Base-by-base conservation (phyloP, 2,329 filamentous ascomycete genomes). In the Cladobotryum mycophilum region DNA sequence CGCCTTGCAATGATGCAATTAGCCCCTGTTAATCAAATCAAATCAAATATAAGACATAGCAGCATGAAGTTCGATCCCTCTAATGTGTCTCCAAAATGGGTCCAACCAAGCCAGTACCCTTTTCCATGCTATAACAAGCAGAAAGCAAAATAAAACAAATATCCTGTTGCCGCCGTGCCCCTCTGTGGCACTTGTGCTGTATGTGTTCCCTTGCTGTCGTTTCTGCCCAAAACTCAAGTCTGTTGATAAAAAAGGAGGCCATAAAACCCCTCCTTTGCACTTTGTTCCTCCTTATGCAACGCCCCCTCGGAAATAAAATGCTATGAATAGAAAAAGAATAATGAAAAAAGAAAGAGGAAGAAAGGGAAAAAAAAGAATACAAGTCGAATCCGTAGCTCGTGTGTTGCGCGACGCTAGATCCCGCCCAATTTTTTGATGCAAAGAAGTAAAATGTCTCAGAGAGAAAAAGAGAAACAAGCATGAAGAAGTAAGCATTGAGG, bases 381-480 rank as follows among this genome's bases (percentile, higher is more conserved):
- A 30, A 30, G 8, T 38, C 36, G 36, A 30, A 30, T 40, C 49
- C 18, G 40, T 41, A 34, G 25, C 38, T 35, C 37, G 18, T 25
- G 47, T 25, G 15, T 30, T 36, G 14, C 25, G 14, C 15, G n/a
- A 43, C 8, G 40, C 45, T 37, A 43, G 37, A 17, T 34, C 35
- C 34, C 34, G 33, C 18, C 17, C 30, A 40, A 51, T 37, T n/a
- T 37, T 51, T 45, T 49, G 38, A 14, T 22, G 25, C 38, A 25
- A 47, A 51, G 20, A 40, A 25, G 40, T 3, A 30, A 22, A 42
- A 36, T 20, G 18, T 30, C 9, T 15, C 20, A 17, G 14, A 25
- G 6, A n/a, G 7, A 9, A 25, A 9, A 9, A 25, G 14, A 15
- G 7, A 6, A 42, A 38, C 4, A n/a, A 33, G 14, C 35, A 36